Percentiles rank a stretch among this genome's conserved stretches.
Conservation (phyloP, 2,329 filamentous ascomycete genomes). For the Cryphonectria naterciae region DNA sequence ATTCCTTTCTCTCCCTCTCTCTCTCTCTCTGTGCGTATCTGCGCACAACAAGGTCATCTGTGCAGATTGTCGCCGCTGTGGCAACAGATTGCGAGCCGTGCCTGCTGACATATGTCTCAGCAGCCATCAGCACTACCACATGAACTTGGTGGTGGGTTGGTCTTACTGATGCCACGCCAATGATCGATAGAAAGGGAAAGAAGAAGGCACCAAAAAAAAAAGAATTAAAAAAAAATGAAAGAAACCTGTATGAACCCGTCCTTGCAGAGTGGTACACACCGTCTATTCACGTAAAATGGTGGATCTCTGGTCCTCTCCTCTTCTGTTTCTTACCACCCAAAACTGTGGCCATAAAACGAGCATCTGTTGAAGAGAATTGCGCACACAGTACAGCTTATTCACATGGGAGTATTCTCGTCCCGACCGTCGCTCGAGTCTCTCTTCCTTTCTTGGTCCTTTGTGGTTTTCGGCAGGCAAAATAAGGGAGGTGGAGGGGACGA, state of each 20-base stretch:
- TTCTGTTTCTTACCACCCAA: neutral
- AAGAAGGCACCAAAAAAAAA: neutral
- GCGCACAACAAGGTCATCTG: conserved; percentile 9
- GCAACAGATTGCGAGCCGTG: conserved; percentile 27
- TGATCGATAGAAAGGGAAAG: neutral
- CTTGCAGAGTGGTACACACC: neutral
- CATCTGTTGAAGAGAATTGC: too few relatives aligned
- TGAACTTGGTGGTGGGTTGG: conserved; percentile 11
- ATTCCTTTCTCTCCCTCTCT: neutral
- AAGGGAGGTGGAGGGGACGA: neutral
- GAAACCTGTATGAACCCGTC: neutral
- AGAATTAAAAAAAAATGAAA: too few relatives aligned
- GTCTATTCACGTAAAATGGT: neutral
- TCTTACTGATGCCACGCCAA: conserved; percentile 24
- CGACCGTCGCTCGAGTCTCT: neutral
- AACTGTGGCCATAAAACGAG: neutral
- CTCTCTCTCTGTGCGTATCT: too few relatives aligned
- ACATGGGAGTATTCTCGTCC: too few relatives aligned
- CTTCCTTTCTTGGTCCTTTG: neutral
- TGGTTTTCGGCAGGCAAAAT: conserved; percentile 3
- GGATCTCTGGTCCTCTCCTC: neutral
- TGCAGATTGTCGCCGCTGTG: conserved; percentile 19
- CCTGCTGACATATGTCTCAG: conserved; percentile 27
- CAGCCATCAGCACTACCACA: conserved; percentile 26
- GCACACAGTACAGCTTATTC: too few relatives aligned